Base-by-base conservation (phyloP, 495 filamentous ascomycete species). In the Trichoderma orchidacearum region DNA sequence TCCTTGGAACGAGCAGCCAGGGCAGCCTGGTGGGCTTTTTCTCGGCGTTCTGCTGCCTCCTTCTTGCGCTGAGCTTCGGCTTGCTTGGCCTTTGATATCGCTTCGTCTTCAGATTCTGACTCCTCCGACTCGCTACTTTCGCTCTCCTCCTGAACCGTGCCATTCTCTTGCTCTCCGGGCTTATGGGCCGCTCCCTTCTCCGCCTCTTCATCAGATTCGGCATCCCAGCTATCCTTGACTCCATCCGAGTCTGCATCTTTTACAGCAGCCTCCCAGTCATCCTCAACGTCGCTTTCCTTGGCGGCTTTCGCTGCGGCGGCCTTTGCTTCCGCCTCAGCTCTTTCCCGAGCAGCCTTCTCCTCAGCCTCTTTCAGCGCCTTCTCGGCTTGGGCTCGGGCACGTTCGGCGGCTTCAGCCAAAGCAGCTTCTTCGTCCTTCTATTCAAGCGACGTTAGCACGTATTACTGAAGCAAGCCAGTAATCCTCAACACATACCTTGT, bases 141-240 rank as follows among this genome's bases (percentile, higher is more conserved):
- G n/a, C 61, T 65, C 23, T 63, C 64, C 0, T 58, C 9, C 3
- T 29, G 2, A 21, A 28, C 28, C 18, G 25, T n/a, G 7, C 57
- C n/a, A 13, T 65, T 61, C n/a, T n/a, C n/a, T n/a, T n/a, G n/a
- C n/a, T n/a, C n/a, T n/a, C n/a, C n/a, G 27, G 61, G 55, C 17
- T 68, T 64, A 18, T 61, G 58, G 27, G 61, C 59, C 15, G 60
- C 51, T 32, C 63, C 58, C 54, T 73, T 57, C 35, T 75, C 72
- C 4, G 65, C 80, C 62, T 94, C 91, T 15, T 92, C 89, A 4
- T 87, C 91, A 0, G 83, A 83, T 30, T 85, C 80, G 54, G 88
- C 90, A 67, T 97, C 93, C 92, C 92, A 97, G 70, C 85, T 92
- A 56, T 96, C 93, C 66, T 96, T 96, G 51, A 95, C 77, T 56